Evolutionary conservation across 2,329 filamentous ascomycete species (phyloP).

Genomic region (Trichoderma koningiopsis): DNA sequence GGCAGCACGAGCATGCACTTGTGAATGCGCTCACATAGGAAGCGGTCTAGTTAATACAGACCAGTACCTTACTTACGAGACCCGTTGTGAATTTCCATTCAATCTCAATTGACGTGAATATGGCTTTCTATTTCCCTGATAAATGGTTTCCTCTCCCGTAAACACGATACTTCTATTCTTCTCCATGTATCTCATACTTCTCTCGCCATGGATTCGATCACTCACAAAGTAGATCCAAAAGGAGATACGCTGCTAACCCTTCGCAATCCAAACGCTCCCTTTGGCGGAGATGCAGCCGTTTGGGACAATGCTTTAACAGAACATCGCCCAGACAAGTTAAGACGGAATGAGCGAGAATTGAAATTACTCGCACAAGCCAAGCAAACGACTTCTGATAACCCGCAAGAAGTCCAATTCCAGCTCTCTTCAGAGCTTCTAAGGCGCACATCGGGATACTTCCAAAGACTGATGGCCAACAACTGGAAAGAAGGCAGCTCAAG

Average conservation of each 20-base stretch:
- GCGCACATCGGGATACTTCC: constrained; percentile 36
- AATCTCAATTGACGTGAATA: too few relatives aligned
- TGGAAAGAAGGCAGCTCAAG: constrained; percentile 23
- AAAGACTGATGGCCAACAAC: constrained; percentile 23
- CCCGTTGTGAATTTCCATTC: not conserved
- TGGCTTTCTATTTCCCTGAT: too few relatives aligned
- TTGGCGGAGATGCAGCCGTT: not conserved
- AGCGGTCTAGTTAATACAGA: not conserved
- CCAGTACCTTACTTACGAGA: not conserved
- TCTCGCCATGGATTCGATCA: not conserved
- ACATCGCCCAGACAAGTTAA: not conserved
- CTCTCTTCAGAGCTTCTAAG: constrained; percentile 42
- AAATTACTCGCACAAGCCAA: accelerated
- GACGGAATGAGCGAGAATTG: not conserved
- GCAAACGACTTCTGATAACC: not conserved
- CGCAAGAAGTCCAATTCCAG: constrained; percentile 10
- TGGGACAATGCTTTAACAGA: not conserved
- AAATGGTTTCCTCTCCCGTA: too few relatives aligned
- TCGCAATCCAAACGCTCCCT: constrained; percentile 1
- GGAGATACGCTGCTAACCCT: constrained; percentile 21
- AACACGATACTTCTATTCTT: not conserved
- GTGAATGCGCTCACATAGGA: not conserved
- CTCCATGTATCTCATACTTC: not conserved
- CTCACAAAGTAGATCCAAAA: constrained; percentile 4
- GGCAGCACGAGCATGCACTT: not conserved